phyloP scores from a whole-genome alignment of 805 yeast species.

The Saturnispora serradocipensis region DNA sequence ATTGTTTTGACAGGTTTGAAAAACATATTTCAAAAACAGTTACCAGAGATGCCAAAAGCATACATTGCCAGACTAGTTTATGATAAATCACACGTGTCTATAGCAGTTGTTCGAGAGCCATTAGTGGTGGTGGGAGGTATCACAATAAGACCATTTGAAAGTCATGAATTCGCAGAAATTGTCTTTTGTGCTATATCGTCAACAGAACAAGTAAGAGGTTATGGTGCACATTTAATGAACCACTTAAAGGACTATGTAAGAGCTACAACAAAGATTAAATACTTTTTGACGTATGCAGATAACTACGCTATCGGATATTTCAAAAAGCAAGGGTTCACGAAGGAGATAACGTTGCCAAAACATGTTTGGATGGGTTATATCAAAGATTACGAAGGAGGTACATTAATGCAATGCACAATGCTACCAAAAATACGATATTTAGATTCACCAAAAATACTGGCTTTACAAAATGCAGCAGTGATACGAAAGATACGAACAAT shows the following conservation, averaged over 20 bases:
- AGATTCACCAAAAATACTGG: constrained; percentile 76
- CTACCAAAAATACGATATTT: constrained; percentile 80
- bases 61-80: constrained; percentile 91
- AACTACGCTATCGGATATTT: constrained; percentile 98
- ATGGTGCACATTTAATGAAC: constrained; percentile 98
- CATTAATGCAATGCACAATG: constrained; percentile 95
- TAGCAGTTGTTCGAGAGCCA: constrained; percentile 92
- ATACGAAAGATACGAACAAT: constrained; percentile 72
- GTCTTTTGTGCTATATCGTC: constrained; percentile 97
- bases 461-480: constrained; percentile 87
- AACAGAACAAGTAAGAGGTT: constrained; percentile 96
- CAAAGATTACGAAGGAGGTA: constrained; percentile 98
- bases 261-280: constrained; percentile 74
- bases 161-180: constrained; percentile 90
- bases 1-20: constrained; percentile 92
- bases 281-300: constrained; percentile 93
- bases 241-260: constrained; percentile 93
- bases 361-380: constrained; percentile 96
- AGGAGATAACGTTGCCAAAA: constrained; percentile 80
- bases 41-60: constrained; percentile 98
- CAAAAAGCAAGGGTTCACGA: constrained; percentile 96
- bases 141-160: constrained; percentile 89
- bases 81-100: constrained; percentile 87
- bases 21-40: constrained; percentile 92
- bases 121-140: constrained; percentile 96